phyloP scores from a whole-genome alignment of 345 rosid genomes.

The Gossypium stocksii region DNA sequence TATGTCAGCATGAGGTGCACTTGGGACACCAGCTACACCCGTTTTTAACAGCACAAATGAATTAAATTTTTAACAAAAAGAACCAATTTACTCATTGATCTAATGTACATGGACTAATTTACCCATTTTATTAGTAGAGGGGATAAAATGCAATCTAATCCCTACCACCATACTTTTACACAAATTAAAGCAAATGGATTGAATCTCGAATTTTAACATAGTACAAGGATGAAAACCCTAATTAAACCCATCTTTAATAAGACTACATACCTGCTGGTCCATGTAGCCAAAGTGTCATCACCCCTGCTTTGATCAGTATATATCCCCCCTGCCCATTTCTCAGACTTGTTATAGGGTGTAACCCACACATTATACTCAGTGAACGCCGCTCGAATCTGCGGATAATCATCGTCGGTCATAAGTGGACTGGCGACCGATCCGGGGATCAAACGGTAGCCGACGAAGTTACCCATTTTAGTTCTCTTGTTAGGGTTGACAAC shows the following conservation, averaged over 20 bases:
- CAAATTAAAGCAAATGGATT: no score
- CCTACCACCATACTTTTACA: no score
- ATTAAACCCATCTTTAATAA: not conserved
- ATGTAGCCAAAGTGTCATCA: constrained; percentile 43
- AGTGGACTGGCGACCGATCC: constrained; percentile 25
- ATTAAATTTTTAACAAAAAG: no score
- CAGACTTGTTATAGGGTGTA: constrained; percentile 52
- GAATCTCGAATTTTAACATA: no score
- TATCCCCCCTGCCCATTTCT: constrained; percentile 50
- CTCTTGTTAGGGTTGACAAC: constrained; percentile 41
- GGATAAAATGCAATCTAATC: no score
- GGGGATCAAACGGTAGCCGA: constrained; percentile 44
- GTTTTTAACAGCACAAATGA: no score
- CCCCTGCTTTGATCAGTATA: constrained; percentile 49
- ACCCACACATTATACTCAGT: constrained; percentile 54
- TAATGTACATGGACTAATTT: no score
- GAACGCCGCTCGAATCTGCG: constrained; percentile 43
- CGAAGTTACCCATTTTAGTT: constrained; percentile 39
- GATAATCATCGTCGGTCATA: constrained; percentile 35
- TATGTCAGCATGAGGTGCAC: no score
- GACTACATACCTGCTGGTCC: constrained; percentile 37
- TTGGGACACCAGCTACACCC: no score
- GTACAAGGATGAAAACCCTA: not conserved
- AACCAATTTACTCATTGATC: no score
- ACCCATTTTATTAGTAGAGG: no score